Conservation (phyloP, 352 stramenopile species). For the Phytopythium aichiense region DNA sequence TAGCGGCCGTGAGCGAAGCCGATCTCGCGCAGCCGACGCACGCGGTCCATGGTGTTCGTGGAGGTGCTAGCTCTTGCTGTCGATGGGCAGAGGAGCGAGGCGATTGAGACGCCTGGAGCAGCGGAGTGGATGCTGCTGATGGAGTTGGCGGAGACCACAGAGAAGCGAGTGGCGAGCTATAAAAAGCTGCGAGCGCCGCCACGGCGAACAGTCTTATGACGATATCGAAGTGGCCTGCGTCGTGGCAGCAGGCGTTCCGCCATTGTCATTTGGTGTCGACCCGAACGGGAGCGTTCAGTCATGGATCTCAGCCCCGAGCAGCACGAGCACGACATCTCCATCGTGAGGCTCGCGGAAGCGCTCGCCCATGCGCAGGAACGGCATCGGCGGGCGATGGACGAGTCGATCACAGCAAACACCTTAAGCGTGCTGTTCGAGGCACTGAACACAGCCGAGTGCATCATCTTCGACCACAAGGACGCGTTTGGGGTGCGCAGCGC, state of each 20-base stretch:
- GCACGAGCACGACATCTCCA: constrained; percentile 24
- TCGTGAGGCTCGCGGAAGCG: constrained; percentile 39
- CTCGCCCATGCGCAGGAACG: constrained; percentile 27
- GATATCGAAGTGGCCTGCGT: no score
- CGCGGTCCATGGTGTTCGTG: constrained; percentile 16
- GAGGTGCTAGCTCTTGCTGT: no score
- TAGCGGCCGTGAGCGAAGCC: constrained; percentile 37
- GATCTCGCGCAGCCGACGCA: constrained; percentile 31
- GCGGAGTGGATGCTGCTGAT: no score
- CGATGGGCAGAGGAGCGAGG: no score
- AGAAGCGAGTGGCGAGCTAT: no score
- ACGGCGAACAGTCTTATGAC: no score
- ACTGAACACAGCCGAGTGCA: constrained; percentile 33
- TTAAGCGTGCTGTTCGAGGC: constrained; percentile 12
- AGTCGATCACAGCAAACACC: neutral
- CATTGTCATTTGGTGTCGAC: no score
- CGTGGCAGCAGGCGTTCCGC: no score
- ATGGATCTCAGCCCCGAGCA: neutral
- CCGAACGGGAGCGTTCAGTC: no score
- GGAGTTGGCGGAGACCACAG: no score
- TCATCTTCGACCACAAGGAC: constrained; percentile 48
- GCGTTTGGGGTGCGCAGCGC: constrained; percentile 28
- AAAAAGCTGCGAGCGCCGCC: no score
- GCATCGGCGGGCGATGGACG: constrained; percentile 6
- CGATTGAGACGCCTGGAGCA: no score